Conservation (phyloP, 2,329 filamentous ascomycete species). For the Pseudogymnoascus sp. region DNA sequence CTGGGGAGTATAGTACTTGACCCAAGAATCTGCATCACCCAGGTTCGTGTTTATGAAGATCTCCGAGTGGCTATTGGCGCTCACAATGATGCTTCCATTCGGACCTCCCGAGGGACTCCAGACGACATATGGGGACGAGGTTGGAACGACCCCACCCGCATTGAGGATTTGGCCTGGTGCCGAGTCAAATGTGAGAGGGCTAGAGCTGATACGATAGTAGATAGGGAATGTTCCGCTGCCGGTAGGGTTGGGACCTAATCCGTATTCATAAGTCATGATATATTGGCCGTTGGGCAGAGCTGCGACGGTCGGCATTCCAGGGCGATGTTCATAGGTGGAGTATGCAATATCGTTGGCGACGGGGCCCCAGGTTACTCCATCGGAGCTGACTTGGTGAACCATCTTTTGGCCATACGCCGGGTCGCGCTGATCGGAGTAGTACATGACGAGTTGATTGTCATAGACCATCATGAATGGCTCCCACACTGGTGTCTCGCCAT, state of each 20-base stretch:
- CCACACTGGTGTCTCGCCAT: conserved; percentile 59
- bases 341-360: conserved; percentile 53
- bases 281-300: conserved; percentile 42
- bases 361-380: conserved; percentile 50
- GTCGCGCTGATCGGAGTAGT: conserved; percentile 63
- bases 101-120: conserved; percentile 39
- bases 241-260: conserved; percentile 2
- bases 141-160: conserved; percentile 34
- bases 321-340: conserved; percentile 48
- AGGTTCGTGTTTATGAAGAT: conserved; percentile 11
- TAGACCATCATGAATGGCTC: conserved; percentile 56
- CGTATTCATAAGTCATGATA: conserved; percentile 53
- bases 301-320: conserved; percentile 55
- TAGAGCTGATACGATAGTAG: conserved; percentile 40
- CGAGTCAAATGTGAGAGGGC: conserved; percentile 38
- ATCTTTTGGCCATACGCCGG: conserved; percentile 59
- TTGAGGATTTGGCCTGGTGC: conserved; percentile 33
- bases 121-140: conserved; percentile 41
- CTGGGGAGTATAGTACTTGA: conserved; percentile 9
- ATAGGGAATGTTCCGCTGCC: conserved; percentile 36
- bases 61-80: conserved; percentile 14
- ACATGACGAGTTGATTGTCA: conserved; percentile 49
- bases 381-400: conserved; percentile 43
- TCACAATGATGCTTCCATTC: conserved; percentile 42
- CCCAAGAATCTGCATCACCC: conserved; percentile 8